Base-by-base conservation (phyloP, 2,329 filamentous ascomycete genomes). In the Fusarium nisikadoi region DNA sequence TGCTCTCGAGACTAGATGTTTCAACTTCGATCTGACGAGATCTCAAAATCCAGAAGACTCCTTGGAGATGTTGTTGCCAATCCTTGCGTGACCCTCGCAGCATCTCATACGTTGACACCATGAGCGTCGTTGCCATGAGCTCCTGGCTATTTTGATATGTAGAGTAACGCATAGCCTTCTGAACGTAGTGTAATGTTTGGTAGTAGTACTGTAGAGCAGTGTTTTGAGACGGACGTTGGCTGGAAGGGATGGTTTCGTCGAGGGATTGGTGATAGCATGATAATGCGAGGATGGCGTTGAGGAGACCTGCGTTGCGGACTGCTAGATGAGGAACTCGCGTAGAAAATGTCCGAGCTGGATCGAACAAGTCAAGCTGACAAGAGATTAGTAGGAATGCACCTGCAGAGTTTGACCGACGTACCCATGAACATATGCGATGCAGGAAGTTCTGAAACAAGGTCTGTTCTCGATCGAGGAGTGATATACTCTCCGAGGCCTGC, bases 21-120 rank as follows among this genome's bases (percentile, higher is more conserved):
- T 88, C 88, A 3, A 88, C 89, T 60, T 91, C 84, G 47, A 90
- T 89, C 52, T 89, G 84, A 57, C 89, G 88, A 1, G 86, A 89
- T n/a, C 89, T 81, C 62, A 91, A 86, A 20, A 91, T 91, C 87
- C 89, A 91, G 70, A 91, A 92, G 1, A 91, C 88, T 0, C 89
- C 89, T 74, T 90, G 88, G 0, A 91, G 81, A 75, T 92, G 89
- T 5, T 88, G 81, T 67, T 91, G 87, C 89, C 90, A 91, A 47
- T 78, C 86, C 75, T 23, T 85, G 0, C 63, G 56, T 1, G 72
- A 73, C 3, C 85, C 86, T 57, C 90, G 87, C n/a, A 91, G 85
- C 89, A 91, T 91, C 78, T 91, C 89, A 70, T 91, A 91, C 0
- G 88, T 88, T 17, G 87, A 90, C 35, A 91, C 87, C 20, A 91